Base-by-base conservation (phyloP, 139 green algal genomes). In the Chlamydomonas sp. region DNA sequence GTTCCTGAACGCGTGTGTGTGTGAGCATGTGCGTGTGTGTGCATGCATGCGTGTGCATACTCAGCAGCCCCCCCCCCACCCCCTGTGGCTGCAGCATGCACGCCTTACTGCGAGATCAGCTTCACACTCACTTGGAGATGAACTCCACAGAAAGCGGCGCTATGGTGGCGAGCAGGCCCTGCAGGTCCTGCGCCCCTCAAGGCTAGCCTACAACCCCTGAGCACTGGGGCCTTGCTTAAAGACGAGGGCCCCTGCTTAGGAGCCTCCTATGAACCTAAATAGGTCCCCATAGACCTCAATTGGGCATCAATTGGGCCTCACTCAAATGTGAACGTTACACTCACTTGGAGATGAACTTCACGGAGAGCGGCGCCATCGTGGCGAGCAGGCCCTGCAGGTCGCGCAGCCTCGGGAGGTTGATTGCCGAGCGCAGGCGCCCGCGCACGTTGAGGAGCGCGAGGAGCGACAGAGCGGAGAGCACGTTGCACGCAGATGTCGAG, bases 1-100 rank as follows among this genome's bases (percentile, higher is more conserved):
- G 33, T 66, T 66, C 59, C 54, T 64, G 26, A 64, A 10, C 43
- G n/a, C n/a, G n/a, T n/a, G n/a, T n/a, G n/a, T n/a, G n/a, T n/a
- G n/a, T n/a, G n/a, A n/a, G n/a, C n/a, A n/a, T n/a, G n/a, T n/a
- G n/a, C n/a, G n/a, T n/a, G n/a, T n/a, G n/a, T n/a, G n/a, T n/a
- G n/a, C n/a, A n/a, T n/a, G n/a, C n/a, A n/a, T n/a, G n/a, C n/a
- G n/a, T n/a, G n/a, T n/a, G n/a, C n/a, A n/a, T n/a, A n/a, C n/a
- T n/a, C n/a, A n/a, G n/a, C n/a, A n/a, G n/a, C n/a, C n/a, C n/a
- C n/a, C n/a, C n/a, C n/a, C n/a, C n/a, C n/a, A n/a, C n/a, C n/a
- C n/a, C n/a, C n/a, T n/a, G n/a, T n/a, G n/a, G n/a, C n/a, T n/a
- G 43, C 16, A 13, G 13, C 13, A 54, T 13, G 13, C 16, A 16